Percentiles rank a stretch among this genome's conserved stretches.
Evolutionary conservation across 2,329 filamentous ascomycete species (phyloP).

Genomic region (Epichloe sylvatica): DNA sequence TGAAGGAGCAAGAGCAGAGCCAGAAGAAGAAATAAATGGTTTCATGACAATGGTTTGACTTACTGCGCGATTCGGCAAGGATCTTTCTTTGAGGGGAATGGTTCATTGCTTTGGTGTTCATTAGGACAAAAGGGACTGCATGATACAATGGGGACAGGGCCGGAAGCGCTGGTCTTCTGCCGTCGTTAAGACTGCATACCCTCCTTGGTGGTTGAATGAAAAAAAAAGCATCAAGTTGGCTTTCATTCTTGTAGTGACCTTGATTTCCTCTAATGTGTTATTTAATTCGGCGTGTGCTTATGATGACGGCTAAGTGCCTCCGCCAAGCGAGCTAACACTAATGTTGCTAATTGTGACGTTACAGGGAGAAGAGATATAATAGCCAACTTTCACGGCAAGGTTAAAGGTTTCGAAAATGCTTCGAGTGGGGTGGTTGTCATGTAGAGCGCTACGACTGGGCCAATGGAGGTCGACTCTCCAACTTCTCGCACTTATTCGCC

Average conservation of each 20-base stretch:
- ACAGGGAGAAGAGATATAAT: no score
- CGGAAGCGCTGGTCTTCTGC: constrained; percentile 29
- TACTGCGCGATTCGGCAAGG: constrained; percentile 23
- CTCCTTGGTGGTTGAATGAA: constrained; percentile 33
- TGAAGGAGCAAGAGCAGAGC: constrained; percentile 87
- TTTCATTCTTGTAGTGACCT: constrained; percentile 6
- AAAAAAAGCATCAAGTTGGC: constrained; percentile 25
- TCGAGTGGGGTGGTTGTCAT: background rate
- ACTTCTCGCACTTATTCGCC: background rate
- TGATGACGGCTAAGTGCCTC: background rate
- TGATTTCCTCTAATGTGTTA: background rate
- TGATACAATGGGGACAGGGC: constrained; percentile 27
- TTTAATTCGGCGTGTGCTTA: background rate
- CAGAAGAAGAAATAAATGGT: constrained; percentile 55
- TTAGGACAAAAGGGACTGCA: constrained; percentile 36
- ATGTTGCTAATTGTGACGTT: background rate
- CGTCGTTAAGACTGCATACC: constrained; percentile 29
- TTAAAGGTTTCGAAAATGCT: background rate
- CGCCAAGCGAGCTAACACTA: background rate
- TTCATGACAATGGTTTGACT: constrained; percentile 17
- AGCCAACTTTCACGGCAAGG: no score
- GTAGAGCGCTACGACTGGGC: background rate
- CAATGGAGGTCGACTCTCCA: background rate
- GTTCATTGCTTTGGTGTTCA: constrained; percentile 42
- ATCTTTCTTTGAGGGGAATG: constrained; percentile 21